Percentiles rank a stretch among this genome's conserved stretches.
Evolutionary conservation across 495 filamentous ascomycete species (phyloP).

Genomic region (Hamigera avellanea): DNA sequence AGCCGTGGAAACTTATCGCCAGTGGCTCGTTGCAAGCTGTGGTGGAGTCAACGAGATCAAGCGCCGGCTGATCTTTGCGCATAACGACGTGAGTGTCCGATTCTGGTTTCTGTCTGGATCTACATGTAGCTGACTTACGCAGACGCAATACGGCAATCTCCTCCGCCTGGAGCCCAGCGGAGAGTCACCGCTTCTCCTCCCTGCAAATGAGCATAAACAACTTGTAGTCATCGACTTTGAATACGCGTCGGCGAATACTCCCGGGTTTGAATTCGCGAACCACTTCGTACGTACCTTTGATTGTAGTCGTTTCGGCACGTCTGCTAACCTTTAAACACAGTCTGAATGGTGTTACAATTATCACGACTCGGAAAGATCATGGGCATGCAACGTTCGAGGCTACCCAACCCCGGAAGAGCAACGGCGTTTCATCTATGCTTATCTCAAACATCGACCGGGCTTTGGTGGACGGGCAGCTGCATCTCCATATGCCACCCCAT

Average conservation of each 20-base stretch:
- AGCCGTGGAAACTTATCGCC: slow-evolving; percentile 66
- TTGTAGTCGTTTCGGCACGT: too few relatives aligned
- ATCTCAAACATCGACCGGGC: slow-evolving; percentile 67
- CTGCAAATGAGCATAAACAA: slow-evolving; percentile 86
- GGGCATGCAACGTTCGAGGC: slow-evolving; percentile 49
- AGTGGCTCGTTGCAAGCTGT: slow-evolving; percentile 60
- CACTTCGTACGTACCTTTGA: slow-evolving; percentile 60
- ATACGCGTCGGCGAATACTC: slow-evolving; percentile 83
- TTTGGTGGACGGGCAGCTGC: slow-evolving; percentile 34
- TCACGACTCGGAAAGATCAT: slow-evolving; percentile 53
- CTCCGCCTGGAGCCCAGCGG: slow-evolving; percentile 75
- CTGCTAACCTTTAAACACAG: slow-evolving; percentile 13
- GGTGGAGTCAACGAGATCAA: slow-evolving; percentile 54
- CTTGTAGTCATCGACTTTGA: slow-evolving; percentile 98
- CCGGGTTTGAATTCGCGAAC: slow-evolving; percentile 90
- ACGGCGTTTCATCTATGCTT: slow-evolving; percentile 69
- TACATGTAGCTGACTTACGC: slow-evolving; percentile 10
- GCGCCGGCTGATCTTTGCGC: slow-evolving; percentile 77
- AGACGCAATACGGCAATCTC: slow-evolving; percentile 99
- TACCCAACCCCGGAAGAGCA: slow-evolving; percentile 81
- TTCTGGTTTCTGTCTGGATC: slow-evolving; percentile 7
- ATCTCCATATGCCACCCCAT: slow-evolving; percentile 42
- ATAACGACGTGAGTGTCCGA: slow-evolving; percentile 75
- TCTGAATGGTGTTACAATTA: slow-evolving; percentile 98
- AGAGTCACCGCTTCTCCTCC: slow-evolving; percentile 78